Evolutionary conservation across 2,329 filamentous ascomycete species (phyloP), one percentile per base, ranked within the genome.

Genomic region (Cladosporium sp.): DNA sequence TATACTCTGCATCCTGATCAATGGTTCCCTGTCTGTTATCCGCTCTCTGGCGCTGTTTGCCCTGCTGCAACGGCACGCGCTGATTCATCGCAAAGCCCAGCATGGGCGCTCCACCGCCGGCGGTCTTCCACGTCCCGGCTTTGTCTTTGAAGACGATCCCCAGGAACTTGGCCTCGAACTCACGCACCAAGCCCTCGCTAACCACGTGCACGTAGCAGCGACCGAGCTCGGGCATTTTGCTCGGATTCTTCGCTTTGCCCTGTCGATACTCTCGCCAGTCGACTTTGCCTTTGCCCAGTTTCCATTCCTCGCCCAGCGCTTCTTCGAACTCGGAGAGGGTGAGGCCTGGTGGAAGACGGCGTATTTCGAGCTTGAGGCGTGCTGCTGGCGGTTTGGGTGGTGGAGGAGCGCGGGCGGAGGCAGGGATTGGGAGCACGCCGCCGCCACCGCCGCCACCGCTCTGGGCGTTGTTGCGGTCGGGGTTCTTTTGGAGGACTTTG

Each of bases 1-100:
- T 95, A 61, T 96, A 99, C 61, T 97, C 93, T 0, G 89, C 84
- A 63, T 99, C 93, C 66, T 96, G 90, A 62, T 99, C 93, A 58
- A 99, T 97, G 3, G 90, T 96, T 47, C 92, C 93, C 67, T 96
- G 89, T 12, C 91, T 84, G 47, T 84, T 83, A 73, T 99, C 93
- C 19, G 17, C 37, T 20, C 37, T 40, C 20, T 34, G 20, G 4
- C 44, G 84, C 43, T 82, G 81, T 66, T 88, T 89, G 30, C 80
- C 53, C 81, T 82, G 45, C 81, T 82, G 45, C 32, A 64, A 36
- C 1, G 92, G 89, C 1, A 89, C 80, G 62, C 91, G 91, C 58
- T 89, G 88, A 71, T 91, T 95, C 1, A 86, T 81, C 15, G 91
- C 83, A 62, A 88, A 88, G 63, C 96, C 91, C 43, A 96, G 75